phyloP scores from a whole-genome alignment of 192 early-diverging fungal species.

The Backusella liffmaniae region DNA sequence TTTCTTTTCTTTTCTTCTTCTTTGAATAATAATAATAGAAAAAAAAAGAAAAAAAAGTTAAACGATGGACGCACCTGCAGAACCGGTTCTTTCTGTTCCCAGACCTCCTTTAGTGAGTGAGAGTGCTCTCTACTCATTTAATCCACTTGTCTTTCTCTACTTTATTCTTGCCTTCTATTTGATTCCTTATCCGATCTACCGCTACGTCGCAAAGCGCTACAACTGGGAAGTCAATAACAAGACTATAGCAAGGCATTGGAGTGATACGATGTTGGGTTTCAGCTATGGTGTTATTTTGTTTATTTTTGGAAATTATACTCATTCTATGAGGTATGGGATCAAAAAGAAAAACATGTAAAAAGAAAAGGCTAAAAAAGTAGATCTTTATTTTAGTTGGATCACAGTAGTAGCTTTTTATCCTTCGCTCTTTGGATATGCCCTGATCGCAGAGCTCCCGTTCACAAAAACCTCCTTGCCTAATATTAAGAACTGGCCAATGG shows the following conservation, averaged over 20 bases:
- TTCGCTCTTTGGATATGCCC: conserved; percentile 50
- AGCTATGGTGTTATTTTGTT: conserved; percentile 68
- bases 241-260: conserved; percentile 61
- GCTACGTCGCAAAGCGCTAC: conserved; percentile 56
- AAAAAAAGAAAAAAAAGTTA: neutral
- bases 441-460: conserved; percentile 67
- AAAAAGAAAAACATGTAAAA: neutral
- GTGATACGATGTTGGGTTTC: conserved; percentile 56
- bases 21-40: neutral
- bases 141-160: conserved; percentile 48
- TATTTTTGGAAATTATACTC: conserved; percentile 71
- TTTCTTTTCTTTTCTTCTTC: neutral
- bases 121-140: conserved; percentile 43
- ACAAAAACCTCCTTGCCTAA: conserved; percentile 63
- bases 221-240: conserved; percentile 69
- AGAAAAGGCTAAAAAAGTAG: neutral
- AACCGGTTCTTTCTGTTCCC: conserved; percentile 5
- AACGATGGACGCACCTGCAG: conserved; percentile 2
- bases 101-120: conserved; percentile 14
- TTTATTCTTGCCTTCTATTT: conserved; percentile 55
- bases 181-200: conserved; percentile 54
- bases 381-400: conserved; percentile 32
- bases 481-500: conserved; percentile 61
- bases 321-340: conserved; percentile 54
- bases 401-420: conserved; percentile 41